Base-by-base conservation (phyloP, 768 basidiomycete species). In the Kwoniella bestiolae region DNA sequence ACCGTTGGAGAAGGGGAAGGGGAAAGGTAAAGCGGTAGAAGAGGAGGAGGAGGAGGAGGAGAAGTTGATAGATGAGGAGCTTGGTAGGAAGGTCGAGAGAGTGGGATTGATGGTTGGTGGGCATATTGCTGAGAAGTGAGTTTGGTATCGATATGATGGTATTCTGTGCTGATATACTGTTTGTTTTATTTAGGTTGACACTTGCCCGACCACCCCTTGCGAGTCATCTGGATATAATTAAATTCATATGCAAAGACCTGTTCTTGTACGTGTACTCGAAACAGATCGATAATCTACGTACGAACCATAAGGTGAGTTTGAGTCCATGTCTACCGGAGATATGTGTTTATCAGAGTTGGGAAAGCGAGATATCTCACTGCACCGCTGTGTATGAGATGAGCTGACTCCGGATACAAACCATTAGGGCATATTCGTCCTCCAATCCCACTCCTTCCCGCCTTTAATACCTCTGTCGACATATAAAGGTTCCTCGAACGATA, bases 161-260 rank as follows among this genome's bases (percentile, higher is more conserved):
- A 26, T 12, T 11, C 18, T 0, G 16, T 16, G 11, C 25, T 14
- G n/a, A 38, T 31, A 3, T 45, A 8, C 0, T 35, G 34, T 18
- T 51, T 29, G 29, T 23, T 25, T 41, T 14, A 23, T 32, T 32
- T 73, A 95, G 94, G 68, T 79, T 95, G 63, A 90, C 89, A 77
- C 85, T 89, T 35, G 89, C 91, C 67, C 84, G 89, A 70, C 83
- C 87, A 32, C 84, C 91, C 58, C 91, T 95, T 63, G 80, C 87
- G 0, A 90, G 94, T 76, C 90, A 92, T 0, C 84, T 97, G 6
- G 94, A 97, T 66, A 88, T 87, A 9, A 88, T 97, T 83, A 96
- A 97, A 80, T 96, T 96, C 75, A 85, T 97, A 63, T 97, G 94
- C 83, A 97, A 97, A 76, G 94, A 97, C 62, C 83, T 97, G n/a